A percentile compares a stretch with the other conserved stretches of the same genome.
Evolutionary conservation across 139 green algal species (phyloP).

Genomic region (Ulvella scutata): DNA sequence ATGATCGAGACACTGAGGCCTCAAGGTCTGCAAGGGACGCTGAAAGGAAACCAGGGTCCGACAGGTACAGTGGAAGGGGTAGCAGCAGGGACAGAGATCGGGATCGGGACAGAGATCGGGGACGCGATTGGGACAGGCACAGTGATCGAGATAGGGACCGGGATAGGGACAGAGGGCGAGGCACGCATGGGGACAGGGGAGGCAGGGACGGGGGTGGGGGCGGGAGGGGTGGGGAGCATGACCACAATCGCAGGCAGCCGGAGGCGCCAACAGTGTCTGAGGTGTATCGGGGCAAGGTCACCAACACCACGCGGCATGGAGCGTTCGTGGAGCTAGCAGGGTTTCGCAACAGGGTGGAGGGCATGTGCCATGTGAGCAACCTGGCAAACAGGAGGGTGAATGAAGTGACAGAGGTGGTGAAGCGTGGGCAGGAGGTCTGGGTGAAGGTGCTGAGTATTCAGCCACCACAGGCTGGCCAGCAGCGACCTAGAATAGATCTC

Average conservation of each 20-base stretch:
- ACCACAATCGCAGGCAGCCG: constrained; percentile 3
- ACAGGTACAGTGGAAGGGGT: neutral
- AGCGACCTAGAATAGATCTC: constrained; percentile 36
- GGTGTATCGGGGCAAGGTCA: constrained; percentile 50
- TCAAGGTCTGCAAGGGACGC: no score
- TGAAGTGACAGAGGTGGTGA: constrained; percentile 59
- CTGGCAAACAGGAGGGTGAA: constrained; percentile 49
- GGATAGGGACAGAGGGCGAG: neutral
- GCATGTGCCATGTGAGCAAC: constrained; percentile 83
- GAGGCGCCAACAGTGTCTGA: constrained; percentile 51
- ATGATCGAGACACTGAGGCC: constrained; percentile 12
- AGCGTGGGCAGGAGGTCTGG: constrained; percentile 60
- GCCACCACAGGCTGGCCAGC: constrained; percentile 6
- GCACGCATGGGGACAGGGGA: neutral
- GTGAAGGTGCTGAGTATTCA: constrained; percentile 59
- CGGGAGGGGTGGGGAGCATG: neutral
- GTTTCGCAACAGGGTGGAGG: constrained; percentile 56
- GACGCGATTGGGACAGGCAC: neutral
- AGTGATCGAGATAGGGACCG: neutral
- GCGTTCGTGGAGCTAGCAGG: constrained; percentile 88
- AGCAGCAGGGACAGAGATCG: constrained; percentile 9
- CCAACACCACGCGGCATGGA: constrained; percentile 61
- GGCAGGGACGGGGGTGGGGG: neutral
- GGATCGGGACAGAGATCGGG: neutral
- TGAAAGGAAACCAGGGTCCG: neutral